A percentile compares a stretch with the other conserved stretches of the same genome.
Evolutionary conservation across 106 monocot species (phyloP).

Genomic region (Dendrobium officinale): DNA sequence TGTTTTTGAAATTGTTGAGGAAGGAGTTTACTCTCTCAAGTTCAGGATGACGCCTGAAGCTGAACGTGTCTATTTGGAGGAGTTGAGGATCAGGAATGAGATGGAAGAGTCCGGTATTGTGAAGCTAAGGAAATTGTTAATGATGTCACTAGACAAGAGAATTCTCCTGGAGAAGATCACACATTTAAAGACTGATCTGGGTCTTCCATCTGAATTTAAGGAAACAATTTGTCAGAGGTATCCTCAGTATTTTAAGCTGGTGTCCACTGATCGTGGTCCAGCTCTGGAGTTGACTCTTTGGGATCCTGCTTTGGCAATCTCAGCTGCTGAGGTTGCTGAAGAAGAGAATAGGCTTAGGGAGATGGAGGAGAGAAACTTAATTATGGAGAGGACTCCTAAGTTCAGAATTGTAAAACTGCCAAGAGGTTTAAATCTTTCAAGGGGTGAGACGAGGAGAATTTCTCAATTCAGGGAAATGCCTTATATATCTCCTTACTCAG

Average conservation of each 20-base stretch:
- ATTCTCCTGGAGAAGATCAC: constrained; percentile 81
- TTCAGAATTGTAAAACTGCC: constrained; percentile 82
- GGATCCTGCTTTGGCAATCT: constrained; percentile 75
- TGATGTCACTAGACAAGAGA: constrained; percentile 91
- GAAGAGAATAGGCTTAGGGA: constrained; percentile 73
- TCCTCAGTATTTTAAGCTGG: constrained; percentile 81
- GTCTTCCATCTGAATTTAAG: constrained; percentile 73
- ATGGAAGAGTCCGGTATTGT: constrained; percentile 55
- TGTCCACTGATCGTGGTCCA: constrained; percentile 74
- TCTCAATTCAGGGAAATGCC: constrained; percentile 70
- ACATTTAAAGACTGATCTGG: constrained; percentile 73
- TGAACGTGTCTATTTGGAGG: constrained; percentile 76
- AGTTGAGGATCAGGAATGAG: constrained; percentile 67
- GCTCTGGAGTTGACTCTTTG: constrained; percentile 82
- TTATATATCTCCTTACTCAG: constrained; percentile 82
- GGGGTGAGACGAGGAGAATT: constrained; percentile 81
- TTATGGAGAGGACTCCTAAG: constrained; percentile 76
- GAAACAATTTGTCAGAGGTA: constrained; percentile 68
- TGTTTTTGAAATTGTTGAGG: constrained; percentile 88
- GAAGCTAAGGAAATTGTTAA: constrained; percentile 79
- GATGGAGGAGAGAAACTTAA: constrained; percentile 65
- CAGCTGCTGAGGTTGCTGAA: constrained; percentile 62
- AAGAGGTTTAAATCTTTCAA: constrained; percentile 67
- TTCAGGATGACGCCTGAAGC: constrained; percentile 78
- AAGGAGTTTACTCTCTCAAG: constrained; percentile 85